phyloP scores from a whole-genome alignment of 2,329 filamentous ascomycete species.

The Cyphellophora attinorum region DNA sequence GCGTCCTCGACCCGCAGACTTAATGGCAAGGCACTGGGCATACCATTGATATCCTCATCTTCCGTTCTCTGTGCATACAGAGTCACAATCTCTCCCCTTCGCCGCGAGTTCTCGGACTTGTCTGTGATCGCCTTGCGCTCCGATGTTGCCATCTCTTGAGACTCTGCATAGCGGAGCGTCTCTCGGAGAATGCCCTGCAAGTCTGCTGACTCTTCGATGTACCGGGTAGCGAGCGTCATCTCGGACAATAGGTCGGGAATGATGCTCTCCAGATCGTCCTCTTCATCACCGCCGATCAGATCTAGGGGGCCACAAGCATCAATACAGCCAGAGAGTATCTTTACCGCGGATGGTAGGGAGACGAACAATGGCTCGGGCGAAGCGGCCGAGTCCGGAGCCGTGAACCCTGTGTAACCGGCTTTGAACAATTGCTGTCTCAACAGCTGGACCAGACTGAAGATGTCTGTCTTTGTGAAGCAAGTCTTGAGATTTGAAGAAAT shows the following conservation, averaged over 20 bases:
- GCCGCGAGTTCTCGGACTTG: slow-evolving; percentile 2
- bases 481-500: slow-evolving; percentile 10
- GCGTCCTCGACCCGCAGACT: slow-evolving; percentile 54
- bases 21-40: slow-evolving; percentile 28
- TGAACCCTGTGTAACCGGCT: slow-evolving; percentile 16
- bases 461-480: slow-evolving; percentile 9
- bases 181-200: slow-evolving; percentile 37
- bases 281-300: slow-evolving; percentile 23
- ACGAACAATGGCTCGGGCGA: slow-evolving; percentile 6
- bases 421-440: slow-evolving; percentile 19
- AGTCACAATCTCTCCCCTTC: slow-evolving; percentile 15
- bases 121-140: neutral
- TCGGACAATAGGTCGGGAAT: slow-evolving; percentile 39
- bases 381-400: too few species aligned
- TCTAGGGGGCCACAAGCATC: slow-evolving; percentile 39
- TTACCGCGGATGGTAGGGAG: slow-evolving; percentile 30
- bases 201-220: slow-evolving; percentile 38
- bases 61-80: slow-evolving; percentile 14
- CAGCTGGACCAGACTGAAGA: slow-evolving; percentile 20
- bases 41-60: slow-evolving; percentile 6
- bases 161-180: slow-evolving; percentile 32
- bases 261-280: slow-evolving; percentile 26
- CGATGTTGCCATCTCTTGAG: slow-evolving; percentile 2
- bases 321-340: slow-evolving; percentile 33
- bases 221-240: slow-evolving; percentile 36